These are phyloP conservation scores for Inga oerstediana DNA, from an alignment of 306 rosid genomes.

Conservation along the genomic window DNA sequence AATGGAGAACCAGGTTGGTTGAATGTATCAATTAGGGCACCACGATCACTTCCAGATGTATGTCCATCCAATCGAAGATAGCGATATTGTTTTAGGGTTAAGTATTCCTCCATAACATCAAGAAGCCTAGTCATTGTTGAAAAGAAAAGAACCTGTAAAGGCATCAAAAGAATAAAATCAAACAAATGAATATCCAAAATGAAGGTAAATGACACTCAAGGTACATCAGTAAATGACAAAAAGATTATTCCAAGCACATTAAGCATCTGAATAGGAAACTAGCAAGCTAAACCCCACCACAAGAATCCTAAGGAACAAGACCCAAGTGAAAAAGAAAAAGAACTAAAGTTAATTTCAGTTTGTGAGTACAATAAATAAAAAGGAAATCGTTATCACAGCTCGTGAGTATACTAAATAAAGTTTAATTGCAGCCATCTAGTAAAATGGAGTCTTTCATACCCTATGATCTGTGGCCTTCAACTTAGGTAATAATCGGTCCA, in stretches of 20 bases:
- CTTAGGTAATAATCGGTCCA: constrained; percentile 94
- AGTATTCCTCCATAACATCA: constrained; percentile 99
- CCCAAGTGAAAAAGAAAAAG: neutral
- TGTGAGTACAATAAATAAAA: neutral
- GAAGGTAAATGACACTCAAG: neutral
- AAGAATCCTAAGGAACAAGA: constrained; percentile 15
- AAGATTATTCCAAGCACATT: constrained; percentile 23
- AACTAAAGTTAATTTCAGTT: constrained; percentile 10
- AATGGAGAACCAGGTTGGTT: constrained; percentile 75
- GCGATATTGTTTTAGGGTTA: constrained; percentile 74
- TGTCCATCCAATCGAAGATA: constrained; percentile 98
- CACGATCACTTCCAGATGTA: constrained; percentile 96
- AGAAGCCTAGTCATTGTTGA: constrained; percentile 99
- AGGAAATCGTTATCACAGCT: constrained; percentile 9
- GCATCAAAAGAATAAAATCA: constrained; percentile 24
- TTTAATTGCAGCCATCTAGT: constrained; percentile 1
- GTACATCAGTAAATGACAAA: neutral
- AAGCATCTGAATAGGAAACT: constrained; percentile 19
- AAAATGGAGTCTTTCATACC: constrained; percentile 54
- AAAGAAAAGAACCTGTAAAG: constrained; percentile 94
- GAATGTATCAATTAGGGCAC: constrained; percentile 87
- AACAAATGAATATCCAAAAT: constrained; percentile 15
- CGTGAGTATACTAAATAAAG: neutral
- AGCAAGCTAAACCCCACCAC: neutral
- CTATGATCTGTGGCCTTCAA: constrained; percentile 97